phyloP scores from a whole-genome alignment of 2,329 filamentous ascomycete genomes.

The Hymenoscyphus repandus region DNA sequence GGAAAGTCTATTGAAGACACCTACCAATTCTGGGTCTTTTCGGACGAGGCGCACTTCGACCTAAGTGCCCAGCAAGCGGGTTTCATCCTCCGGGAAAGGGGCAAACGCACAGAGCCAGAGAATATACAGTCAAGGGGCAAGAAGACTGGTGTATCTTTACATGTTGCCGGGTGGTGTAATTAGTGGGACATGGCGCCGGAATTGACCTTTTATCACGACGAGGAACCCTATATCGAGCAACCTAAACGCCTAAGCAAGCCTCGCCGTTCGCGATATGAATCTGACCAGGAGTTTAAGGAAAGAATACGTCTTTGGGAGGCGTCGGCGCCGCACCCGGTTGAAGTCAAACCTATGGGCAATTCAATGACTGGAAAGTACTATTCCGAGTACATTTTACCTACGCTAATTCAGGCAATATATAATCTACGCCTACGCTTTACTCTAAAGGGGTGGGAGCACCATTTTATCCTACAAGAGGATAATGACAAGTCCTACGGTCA shows the following conservation, averaged over 20 bases:
- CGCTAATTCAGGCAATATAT: not conserved
- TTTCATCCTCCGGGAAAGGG: not conserved
- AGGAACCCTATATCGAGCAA: not conserved
- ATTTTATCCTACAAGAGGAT: not conserved
- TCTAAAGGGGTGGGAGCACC: not conserved
- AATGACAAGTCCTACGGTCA: not conserved
- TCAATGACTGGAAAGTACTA: too few species aligned
- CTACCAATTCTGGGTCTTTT: not conserved
- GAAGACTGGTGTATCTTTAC: not conserved
- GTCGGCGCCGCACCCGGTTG: not conserved
- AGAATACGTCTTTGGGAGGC: too few species aligned
- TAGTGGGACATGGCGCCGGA: not conserved
- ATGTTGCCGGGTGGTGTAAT: not conserved
- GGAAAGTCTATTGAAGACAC: too few species aligned
- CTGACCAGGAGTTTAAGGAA: too few species aligned
- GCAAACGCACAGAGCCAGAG: not conserved
- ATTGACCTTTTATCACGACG: not conserved
- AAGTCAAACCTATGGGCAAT: not conserved
- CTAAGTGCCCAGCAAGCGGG: not conserved
- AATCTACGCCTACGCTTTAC: not conserved
- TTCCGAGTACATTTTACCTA: too few species aligned
- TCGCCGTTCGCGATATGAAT: too few species aligned
- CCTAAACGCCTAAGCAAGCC: not conserved
- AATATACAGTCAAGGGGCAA: not conserved
- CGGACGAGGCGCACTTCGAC: too few species aligned